Evolutionary conservation across 805 yeast genomes (phyloP), one percentile per base, ranked within the genome.

Genomic region (Candida parachauliodes): DNA sequence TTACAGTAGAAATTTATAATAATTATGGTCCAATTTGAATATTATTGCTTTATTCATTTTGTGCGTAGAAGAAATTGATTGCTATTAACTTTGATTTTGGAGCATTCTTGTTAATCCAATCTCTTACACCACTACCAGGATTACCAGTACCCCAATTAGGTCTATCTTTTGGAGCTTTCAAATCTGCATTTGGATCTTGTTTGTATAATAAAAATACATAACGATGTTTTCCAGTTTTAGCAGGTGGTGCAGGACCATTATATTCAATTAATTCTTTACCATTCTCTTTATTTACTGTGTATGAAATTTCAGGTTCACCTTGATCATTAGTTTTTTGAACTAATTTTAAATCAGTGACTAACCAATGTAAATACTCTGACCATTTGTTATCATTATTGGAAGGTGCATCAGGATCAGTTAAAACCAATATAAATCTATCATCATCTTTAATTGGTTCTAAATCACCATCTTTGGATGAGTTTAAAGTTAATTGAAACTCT

Each of bases 341-440:
- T 49, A 78, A 60, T 28, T 63, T 53, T 49, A 81, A 70, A 47
- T 81, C 81, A 2, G 78, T 60, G 22, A 70, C 63, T 27, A 88
- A 65, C 71, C 77, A 86, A 63, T 88, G 97, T 37, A 83, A 79
- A 57, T 70, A 88, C 60, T 88, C 95, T 2, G 93, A 81, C 94
- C 95, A 88, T 55, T 80, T 86, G 53, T 81, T 78, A 57, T 88
- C 96, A 2, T 75, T 71, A 48, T 79, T 74, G 3, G 88, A 76
- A 10, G 97, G 97, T 6, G 96, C 96, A 66, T 88, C 96, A 1
- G 97, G 97, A 59, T 88, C 96, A 6, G 96, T 89, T 47, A 88
- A 49, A 2, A 85, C 84, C 47, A 89, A 63, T 8, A 93, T 78
- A 62, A 83, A 88, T 35, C 72, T 61, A 46, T 79, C 82, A 18